Evolutionary conservation across 352 stramenopile species (phyloP).

Genomic region (Phytopythium helicoides): DNA sequence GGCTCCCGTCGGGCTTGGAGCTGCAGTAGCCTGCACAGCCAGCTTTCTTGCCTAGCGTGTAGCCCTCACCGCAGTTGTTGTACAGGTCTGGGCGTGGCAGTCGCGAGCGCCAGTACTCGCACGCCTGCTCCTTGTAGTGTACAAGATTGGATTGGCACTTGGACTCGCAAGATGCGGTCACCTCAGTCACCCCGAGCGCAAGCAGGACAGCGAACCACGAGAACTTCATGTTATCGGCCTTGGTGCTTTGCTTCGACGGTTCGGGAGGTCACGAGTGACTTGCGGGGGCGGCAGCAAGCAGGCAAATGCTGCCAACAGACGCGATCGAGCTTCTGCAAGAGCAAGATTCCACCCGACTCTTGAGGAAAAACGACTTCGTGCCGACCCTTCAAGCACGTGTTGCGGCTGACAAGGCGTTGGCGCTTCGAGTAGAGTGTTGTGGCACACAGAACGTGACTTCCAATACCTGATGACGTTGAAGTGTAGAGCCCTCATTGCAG

Average conservation of each 20-base stretch:
- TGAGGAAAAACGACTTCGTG: not conserved
- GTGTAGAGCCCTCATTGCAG: no score
- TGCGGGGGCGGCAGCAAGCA: slow-evolving; percentile 1
- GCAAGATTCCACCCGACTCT: slow-evolving; percentile 1
- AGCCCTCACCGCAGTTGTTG: slow-evolving; percentile 47
- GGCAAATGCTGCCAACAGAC: not conserved
- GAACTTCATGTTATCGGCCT: slow-evolving; percentile 14
- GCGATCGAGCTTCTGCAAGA: not conserved
- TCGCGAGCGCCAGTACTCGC: slow-evolving; percentile 35
- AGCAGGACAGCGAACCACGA: slow-evolving; percentile 16
- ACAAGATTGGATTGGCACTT: slow-evolving; percentile 41
- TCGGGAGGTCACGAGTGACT: not conserved
- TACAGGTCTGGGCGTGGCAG: slow-evolving; percentile 51
- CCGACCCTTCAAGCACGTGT: slow-evolving; percentile 3
- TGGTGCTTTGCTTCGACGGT: not conserved
- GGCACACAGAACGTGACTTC: no score
- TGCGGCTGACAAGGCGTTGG: not conserved
- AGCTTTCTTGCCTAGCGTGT: slow-evolving; percentile 30
- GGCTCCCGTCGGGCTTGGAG: slow-evolving; percentile 12
- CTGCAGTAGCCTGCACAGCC: slow-evolving; percentile 40
- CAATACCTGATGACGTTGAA: no score
- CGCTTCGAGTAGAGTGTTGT: not conserved
- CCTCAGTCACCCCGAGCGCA: slow-evolving; percentile 9
- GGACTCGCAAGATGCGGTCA: slow-evolving; percentile 20
- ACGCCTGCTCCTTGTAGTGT: slow-evolving; percentile 33